Conservation (phyloP, 768 basidiomycete genomes). For the Dictyophora rubrovolvata region DNA sequence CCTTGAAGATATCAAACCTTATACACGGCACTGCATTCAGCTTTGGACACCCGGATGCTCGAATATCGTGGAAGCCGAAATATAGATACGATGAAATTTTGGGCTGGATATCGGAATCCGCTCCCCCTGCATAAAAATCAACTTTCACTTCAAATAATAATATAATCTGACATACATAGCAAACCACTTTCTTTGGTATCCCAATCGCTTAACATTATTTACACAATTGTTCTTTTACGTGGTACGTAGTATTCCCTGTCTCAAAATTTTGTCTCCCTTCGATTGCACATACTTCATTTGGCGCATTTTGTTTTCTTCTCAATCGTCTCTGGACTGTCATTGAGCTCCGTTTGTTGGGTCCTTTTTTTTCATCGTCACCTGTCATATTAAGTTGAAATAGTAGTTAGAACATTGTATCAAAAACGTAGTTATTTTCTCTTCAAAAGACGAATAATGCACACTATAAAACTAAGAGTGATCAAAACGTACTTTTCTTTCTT, state of each 20-base stretch:
- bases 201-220: background rate
- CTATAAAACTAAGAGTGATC: too few species aligned
- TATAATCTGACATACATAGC: too few species aligned
- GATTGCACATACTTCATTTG: background rate
- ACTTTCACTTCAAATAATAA: background rate
- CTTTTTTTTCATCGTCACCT: background rate
- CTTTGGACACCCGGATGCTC: slow-evolving; percentile 6
- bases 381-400: background rate
- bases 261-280: background rate
- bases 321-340: background rate
- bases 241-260: background rate
- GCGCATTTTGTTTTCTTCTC: background rate
- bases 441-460: too few species aligned
- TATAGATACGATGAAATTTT: slow-evolving; percentile 4
- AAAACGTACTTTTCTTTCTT: too few species aligned
- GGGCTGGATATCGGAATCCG: slow-evolving; percentile 1
- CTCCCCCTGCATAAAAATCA: background rate
- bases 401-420: background rate
- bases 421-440: background rate
- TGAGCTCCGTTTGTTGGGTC: background rate
- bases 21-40: slow-evolving; percentile 7
- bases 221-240: background rate
- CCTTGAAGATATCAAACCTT: slow-evolving; percentile 5
- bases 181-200: too few species aligned
- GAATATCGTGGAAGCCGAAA: slow-evolving; percentile 7